phyloP scores from a whole-genome alignment of 2,329 filamentous ascomycete genomes.

The Talaromyces sp. region DNA sequence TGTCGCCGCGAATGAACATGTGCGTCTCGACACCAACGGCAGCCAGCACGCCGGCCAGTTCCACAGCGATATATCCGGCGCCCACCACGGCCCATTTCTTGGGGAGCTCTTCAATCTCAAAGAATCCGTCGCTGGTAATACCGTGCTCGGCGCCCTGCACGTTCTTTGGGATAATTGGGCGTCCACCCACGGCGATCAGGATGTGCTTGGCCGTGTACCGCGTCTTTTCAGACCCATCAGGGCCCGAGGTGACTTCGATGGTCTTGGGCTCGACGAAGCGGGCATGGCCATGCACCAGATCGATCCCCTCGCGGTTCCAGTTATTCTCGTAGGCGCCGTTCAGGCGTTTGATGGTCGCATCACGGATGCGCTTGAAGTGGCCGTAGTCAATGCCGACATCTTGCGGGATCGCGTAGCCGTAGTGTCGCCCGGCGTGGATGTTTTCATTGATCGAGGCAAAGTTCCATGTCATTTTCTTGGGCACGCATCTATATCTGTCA shows the following conservation, averaged over 20 bases:
- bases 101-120: conserved; percentile 46
- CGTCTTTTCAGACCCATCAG: conserved; percentile 35
- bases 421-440: conserved; percentile 41
- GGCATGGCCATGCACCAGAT: conserved; percentile 45
- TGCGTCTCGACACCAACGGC: conserved; percentile 46
- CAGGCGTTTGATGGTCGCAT: conserved; percentile 40
- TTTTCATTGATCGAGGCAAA: conserved; percentile 45
- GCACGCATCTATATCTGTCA: conserved; percentile 38
- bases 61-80: conserved; percentile 48
- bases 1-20: conserved; percentile 46
- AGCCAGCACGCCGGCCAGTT: conserved; percentile 47
- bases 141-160: conserved; percentile 44
- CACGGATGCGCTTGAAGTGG: conserved; percentile 44
- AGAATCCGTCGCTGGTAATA: conserved; percentile 49
- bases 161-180: conserved; percentile 35
- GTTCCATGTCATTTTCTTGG: conserved; percentile 52
- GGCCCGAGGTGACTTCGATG: conserved; percentile 36
- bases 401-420: conserved; percentile 44
- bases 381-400: conserved; percentile 40
- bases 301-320: conserved; percentile 46
- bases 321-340: conserved; percentile 47
- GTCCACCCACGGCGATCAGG: conserved; percentile 44
- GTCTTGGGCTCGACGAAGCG: conserved; percentile 40
- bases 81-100: conserved; percentile 47
- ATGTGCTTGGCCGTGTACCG: conserved; percentile 43